These are phyloP conservation scores for Eucalyptus curtisii DNA, from an alignment of 345 rosid species.

Conservation along the genomic window DNA sequence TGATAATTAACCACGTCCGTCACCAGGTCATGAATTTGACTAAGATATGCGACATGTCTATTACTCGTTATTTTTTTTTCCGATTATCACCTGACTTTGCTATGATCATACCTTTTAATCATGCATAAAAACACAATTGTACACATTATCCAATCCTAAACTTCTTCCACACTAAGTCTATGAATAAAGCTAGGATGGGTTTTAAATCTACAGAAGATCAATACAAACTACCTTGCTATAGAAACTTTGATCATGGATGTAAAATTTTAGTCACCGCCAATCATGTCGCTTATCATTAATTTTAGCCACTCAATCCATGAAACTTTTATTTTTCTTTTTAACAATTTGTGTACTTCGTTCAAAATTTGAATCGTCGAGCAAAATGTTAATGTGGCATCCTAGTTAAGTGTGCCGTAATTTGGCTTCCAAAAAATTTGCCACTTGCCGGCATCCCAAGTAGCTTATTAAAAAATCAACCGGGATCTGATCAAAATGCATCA, in stretches of 20 bases:
- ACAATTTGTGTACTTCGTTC: background rate
- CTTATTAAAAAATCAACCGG: no score
- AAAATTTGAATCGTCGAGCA: background rate
- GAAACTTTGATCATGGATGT: background rate
- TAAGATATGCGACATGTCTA: background rate
- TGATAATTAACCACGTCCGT: accelerated
- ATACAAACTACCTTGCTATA: background rate
- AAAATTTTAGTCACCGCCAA: background rate
- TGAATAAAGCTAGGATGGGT: background rate
- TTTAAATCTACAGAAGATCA: background rate
- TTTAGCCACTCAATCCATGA: no score
- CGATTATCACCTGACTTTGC: background rate
- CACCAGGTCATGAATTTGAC: background rate
- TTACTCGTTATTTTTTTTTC: background rate
- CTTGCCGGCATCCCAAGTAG: no score
- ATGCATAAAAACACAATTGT: background rate
- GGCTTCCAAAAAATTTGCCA: no score
- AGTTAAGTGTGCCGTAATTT: no score
- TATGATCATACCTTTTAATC: background rate
- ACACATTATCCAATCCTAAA: background rate
- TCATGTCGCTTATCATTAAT: background rate
- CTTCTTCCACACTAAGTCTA: background rate
- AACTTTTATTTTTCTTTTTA: no score
- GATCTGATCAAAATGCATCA: no score
- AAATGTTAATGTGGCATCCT: background rate